These are phyloP conservation scores for Leishmania martiniquensis DNA, from an alignment of 208 protist genomes.

Conservation along the genomic window DNA sequence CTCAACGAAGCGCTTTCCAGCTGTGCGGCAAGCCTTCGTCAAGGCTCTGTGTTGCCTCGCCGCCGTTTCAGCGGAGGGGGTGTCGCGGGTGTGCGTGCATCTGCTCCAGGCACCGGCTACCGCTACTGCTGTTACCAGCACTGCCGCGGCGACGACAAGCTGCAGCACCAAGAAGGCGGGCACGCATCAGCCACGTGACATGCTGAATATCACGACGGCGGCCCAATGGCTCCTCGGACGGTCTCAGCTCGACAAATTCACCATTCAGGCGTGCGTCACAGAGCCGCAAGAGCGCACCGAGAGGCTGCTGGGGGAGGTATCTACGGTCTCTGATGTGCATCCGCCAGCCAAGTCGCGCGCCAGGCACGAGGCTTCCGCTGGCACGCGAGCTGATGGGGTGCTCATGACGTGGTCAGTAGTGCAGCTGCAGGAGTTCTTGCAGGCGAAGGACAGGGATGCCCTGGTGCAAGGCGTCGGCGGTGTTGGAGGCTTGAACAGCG, in stretches of 20 bases:
- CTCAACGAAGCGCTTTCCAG: constrained; percentile 18
- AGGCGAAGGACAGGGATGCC: constrained; percentile 31
- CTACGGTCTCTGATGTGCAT: constrained; percentile 1
- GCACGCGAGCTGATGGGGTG: not conserved
- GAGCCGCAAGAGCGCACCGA: constrained; percentile 16
- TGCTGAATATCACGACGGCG: constrained; percentile 8
- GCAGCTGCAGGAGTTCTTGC: constrained; percentile 43
- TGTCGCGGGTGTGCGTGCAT: constrained; percentile 22
- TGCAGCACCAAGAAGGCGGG: constrained; percentile 5
- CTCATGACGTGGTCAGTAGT: constrained; percentile 34
- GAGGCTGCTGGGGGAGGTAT: constrained; percentile 19
- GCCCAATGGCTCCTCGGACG: constrained; percentile 16
- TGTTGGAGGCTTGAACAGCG: not conserved
- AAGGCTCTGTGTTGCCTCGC: constrained; percentile 17
- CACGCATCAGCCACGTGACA: not conserved
- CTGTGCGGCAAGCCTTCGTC: constrained; percentile 12
- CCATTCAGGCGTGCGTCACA: constrained; percentile 17
- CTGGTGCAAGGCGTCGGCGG: constrained; percentile 13
- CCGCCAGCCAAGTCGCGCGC: constrained; percentile 19
- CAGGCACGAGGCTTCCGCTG: constrained; percentile 18
- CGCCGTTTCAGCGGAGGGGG: constrained; percentile 3
- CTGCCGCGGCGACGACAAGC: not conserved
- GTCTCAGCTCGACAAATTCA: constrained; percentile 20
- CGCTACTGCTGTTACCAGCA: not conserved
- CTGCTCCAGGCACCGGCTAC: constrained; percentile 9